Conservation (phyloP, 208 protist species). For the Angomonas desouzai region DNA sequence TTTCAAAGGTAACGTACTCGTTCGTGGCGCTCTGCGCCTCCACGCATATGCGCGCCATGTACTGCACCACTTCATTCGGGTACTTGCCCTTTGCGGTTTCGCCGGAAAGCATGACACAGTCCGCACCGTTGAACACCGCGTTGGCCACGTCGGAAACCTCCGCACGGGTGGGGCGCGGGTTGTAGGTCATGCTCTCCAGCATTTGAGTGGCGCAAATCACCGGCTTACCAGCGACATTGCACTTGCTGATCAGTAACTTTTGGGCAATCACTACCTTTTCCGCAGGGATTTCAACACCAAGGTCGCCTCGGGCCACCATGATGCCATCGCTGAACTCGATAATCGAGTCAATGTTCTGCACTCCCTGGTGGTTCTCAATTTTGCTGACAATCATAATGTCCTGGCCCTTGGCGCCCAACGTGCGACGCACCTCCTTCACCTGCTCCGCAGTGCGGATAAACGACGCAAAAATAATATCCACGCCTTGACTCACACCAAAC, state of each 20-base stretch:
- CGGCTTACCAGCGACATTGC: conserved; percentile 97
- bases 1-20: conserved; percentile 78
- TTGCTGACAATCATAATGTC: conserved; percentile 97
- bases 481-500: conserved; percentile 94
- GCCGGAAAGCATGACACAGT: conserved; percentile 99
- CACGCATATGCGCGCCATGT: conserved; percentile 93
- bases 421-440: conserved; percentile 90
- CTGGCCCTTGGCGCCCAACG: conserved; percentile 88
- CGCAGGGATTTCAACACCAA: conserved; percentile 98
- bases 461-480: conserved; percentile 98
- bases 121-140: conserved; percentile 98
- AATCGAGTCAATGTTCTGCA: conserved; percentile 99
- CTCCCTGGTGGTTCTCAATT: conserved; percentile 98
- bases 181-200: conserved; percentile 97
- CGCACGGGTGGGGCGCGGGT: conserved; percentile 98
- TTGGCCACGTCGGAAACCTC: conserved; percentile 98
- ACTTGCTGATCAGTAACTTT: conserved; percentile 99
- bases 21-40: conserved; percentile 83
- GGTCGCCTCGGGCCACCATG: conserved; percentile 99
- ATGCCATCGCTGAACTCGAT: conserved; percentile 95
- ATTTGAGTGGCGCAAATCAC: conserved; percentile 99
- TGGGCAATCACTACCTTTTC: conserved; percentile 97
- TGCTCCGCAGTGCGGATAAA: conserved; percentile 96
- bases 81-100: conserved; percentile 98
- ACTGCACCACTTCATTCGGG: conserved; percentile 94